These are phyloP conservation scores for Pelomyxa schiedti DNA, from an alignment of 78 protist genomes.

Conservation along the genomic window DNA sequence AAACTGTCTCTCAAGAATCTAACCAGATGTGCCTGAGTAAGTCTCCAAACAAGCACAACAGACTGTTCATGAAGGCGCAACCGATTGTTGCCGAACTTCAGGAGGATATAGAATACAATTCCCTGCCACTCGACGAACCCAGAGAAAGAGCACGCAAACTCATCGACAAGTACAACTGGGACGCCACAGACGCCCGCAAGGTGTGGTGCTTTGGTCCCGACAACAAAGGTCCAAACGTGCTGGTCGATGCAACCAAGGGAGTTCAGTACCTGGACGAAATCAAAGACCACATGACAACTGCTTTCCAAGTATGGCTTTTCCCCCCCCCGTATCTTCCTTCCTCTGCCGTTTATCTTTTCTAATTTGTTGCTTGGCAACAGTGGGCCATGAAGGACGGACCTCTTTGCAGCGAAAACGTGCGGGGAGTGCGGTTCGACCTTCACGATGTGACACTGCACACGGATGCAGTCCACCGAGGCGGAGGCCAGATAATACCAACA, in stretches of 20 bases:
- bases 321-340: no score
- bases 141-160: slow-evolving; percentile 9
- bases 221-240: slow-evolving; percentile 29
- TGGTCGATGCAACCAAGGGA: slow-evolving; percentile 62
- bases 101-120: slow-evolving; percentile 27
- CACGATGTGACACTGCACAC: slow-evolving; percentile 84
- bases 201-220: slow-evolving; percentile 38
- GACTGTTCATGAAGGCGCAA: slow-evolving; percentile 37
- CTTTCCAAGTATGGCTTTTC: no score
- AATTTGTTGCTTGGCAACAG: no score
- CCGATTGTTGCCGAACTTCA: slow-evolving; percentile 17
- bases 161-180: slow-evolving; percentile 24
- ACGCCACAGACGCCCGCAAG: neutral
- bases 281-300: slow-evolving; percentile 43
- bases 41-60: slow-evolving; percentile 60
- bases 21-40: slow-evolving; percentile 14
- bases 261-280: slow-evolving; percentile 47
- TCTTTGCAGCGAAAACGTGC: slow-evolving; percentile 88
- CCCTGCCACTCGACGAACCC: neutral
- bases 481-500: slow-evolving; percentile 77
- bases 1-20: slow-evolving; percentile 18
- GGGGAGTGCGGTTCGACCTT: slow-evolving; percentile 82
- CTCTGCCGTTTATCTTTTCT: no score
- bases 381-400: slow-evolving; percentile 86
- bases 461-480: slow-evolving; percentile 96